A percentile compares a stretch with the other conserved stretches of the same genome.
phyloP scores from a whole-genome alignment of 2,329 filamentous ascomycete species.

The Truncatella angustata region DNA sequence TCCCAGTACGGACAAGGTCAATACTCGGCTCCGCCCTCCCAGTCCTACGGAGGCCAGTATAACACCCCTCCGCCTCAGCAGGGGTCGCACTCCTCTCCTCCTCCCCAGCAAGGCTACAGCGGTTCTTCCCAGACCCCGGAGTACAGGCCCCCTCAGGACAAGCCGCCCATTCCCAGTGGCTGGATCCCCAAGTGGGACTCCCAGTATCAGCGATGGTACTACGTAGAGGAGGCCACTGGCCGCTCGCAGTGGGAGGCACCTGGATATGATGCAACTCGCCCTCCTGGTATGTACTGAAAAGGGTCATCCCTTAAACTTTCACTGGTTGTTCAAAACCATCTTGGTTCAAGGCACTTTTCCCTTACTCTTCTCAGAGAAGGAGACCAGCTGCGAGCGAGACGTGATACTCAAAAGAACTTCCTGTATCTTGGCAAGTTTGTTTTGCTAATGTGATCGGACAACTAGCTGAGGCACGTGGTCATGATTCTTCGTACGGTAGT shows the following conservation, averaged over 20 bases:
- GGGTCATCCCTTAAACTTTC: too few species aligned
- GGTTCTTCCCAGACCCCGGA: slow-evolving; percentile 24
- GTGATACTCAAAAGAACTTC: too few species aligned
- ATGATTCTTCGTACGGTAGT: slow-evolving; percentile 11
- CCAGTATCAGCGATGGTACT: slow-evolving; percentile 61
- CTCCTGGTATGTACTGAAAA: too few species aligned
- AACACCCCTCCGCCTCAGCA: not conserved
- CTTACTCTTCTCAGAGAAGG: too few species aligned
- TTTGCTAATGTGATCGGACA: too few species aligned
- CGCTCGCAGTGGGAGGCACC: slow-evolving; percentile 40
- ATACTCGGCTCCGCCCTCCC: slow-evolving; percentile 7
- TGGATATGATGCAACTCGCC: slow-evolving; percentile 3
- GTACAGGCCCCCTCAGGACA: slow-evolving; percentile 32
- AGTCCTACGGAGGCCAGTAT: not conserved
- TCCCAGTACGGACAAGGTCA: slow-evolving; percentile 4
- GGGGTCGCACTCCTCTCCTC: not conserved
- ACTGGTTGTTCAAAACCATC: too few species aligned
- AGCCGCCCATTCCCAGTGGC: slow-evolving; percentile 55
- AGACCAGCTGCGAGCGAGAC: too few species aligned
- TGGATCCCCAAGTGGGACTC: slow-evolving; percentile 65
- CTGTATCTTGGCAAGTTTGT: too few species aligned
- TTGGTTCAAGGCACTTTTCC: too few species aligned
- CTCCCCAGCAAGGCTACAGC: slow-evolving; percentile 1
- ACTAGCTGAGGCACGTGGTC: slow-evolving; percentile 7
- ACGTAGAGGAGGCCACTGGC: slow-evolving; percentile 59